Percentiles rank a stretch among this genome's conserved stretches.
phyloP scores from a whole-genome alignment of 2,329 filamentous ascomycete genomes.

The Claviceps arundinis region DNA sequence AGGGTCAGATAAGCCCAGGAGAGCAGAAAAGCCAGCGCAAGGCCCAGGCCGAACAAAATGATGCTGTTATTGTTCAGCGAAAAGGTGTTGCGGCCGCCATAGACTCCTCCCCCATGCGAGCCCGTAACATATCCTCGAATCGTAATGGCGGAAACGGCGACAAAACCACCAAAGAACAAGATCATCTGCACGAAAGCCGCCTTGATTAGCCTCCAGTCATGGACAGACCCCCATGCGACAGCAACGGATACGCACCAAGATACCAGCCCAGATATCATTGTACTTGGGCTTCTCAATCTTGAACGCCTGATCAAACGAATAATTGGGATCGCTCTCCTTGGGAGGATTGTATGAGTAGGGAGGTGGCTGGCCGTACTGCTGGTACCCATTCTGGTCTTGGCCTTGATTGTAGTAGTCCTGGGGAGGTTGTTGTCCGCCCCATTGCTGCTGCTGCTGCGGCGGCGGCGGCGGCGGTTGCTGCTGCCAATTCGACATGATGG shows the following conservation, averaged over 20 bases:
- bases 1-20: constrained; percentile 66
- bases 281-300: constrained; percentile 72
- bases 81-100: constrained; percentile 51
- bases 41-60: constrained; percentile 68
- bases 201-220: background rate
- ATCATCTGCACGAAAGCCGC: constrained; percentile 39
- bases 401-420: constrained; percentile 6
- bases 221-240: background rate
- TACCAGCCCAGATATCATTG: constrained; percentile 80
- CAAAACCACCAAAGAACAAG: constrained; percentile 57
- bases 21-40: constrained; percentile 60
- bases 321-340: constrained; percentile 31
- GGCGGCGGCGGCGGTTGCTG: background rate
- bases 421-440: constrained; percentile 4
- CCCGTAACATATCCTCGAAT: constrained; percentile 58
- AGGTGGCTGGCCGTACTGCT: constrained; percentile 17
- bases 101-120: constrained; percentile 60
- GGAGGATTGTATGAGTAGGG: constrained; percentile 24
- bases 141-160: constrained; percentile 60
- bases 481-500: constrained; percentile 1
- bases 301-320: constrained; percentile 67
- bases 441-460: constrained; percentile 1
- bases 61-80: constrained; percentile 71
- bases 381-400: constrained; percentile 13
- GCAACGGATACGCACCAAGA: constrained; percentile 42